phyloP scores from a whole-genome alignment of 768 basidiomycete genomes.

The Leccinum olivaceopallidum region DNA sequence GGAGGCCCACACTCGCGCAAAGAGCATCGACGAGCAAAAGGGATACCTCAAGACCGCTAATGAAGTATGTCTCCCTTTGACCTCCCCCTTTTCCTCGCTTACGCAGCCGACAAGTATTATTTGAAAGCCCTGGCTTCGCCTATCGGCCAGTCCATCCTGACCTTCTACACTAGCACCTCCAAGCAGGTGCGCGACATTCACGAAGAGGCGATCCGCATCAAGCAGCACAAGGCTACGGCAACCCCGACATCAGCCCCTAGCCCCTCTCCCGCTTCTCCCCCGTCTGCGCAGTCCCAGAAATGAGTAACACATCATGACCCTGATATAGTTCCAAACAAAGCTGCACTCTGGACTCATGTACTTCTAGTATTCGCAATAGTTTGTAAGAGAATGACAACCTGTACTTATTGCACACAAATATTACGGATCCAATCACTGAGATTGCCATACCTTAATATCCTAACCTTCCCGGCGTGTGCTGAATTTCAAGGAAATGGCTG shows the following conservation, averaged over 20 bases:
- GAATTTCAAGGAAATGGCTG: no score
- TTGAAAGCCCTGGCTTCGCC: conserved; percentile 71
- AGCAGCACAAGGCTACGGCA: conserved; percentile 50
- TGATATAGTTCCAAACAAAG: not conserved
- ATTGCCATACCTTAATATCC: no score
- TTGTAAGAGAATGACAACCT: not conserved
- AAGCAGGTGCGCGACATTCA: conserved; percentile 93
- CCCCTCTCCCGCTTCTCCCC: conserved; percentile 3
- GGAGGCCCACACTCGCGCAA: conserved; percentile 68
- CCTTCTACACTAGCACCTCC: conserved; percentile 85
- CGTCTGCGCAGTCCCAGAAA: conserved; percentile 12
- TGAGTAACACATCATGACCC: conserved; percentile 4
- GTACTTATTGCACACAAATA: not conserved
- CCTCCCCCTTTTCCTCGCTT: not conserved
- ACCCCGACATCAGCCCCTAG: conserved; percentile 17
- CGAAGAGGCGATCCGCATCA: conserved; percentile 87
- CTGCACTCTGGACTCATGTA: conserved; percentile 1
- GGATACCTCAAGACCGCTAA: conserved; percentile 68
- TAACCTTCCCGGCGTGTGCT: no score
- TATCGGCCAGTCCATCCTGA: conserved; percentile 69
- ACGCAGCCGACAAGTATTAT: conserved; percentile 62
- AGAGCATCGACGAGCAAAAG: conserved; percentile 78
- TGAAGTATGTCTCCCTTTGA: conserved; percentile 48
- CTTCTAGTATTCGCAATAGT: conserved; percentile 12
- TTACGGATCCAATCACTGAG: no score